phyloP scores from a whole-genome alignment of 257 asterid species.

The Ilex aquifolium region DNA sequence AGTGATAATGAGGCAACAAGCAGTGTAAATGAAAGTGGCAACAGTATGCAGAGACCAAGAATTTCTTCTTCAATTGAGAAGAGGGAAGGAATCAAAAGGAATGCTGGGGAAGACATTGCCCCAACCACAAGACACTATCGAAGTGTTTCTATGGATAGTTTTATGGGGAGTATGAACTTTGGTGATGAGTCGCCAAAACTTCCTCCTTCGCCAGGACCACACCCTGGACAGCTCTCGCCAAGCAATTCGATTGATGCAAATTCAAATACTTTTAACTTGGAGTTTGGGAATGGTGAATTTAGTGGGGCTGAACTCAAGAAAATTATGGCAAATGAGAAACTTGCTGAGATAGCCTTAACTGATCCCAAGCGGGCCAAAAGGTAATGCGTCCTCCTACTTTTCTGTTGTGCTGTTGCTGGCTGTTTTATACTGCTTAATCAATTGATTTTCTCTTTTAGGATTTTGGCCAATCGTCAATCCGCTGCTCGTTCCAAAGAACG shows the following conservation, averaged over 20 bases:
- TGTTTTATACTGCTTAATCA: slow-evolving; percentile 1
- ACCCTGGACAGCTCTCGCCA: slow-evolving; percentile 47
- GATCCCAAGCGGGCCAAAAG: slow-evolving; percentile 75
- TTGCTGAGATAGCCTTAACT: slow-evolving; percentile 53
- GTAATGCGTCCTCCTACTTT: slow-evolving; percentile 13
- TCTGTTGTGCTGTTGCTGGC: background rate
- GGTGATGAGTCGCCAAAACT: slow-evolving; percentile 65
- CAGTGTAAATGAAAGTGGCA: slow-evolving; percentile 54
- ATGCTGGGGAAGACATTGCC: slow-evolving; percentile 65
- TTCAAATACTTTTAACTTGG: slow-evolving; percentile 46
- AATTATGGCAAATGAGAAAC: slow-evolving; percentile 65
- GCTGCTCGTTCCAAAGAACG: slow-evolving; percentile 77
- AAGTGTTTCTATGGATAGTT: slow-evolving; percentile 89
- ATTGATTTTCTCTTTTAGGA: slow-evolving; percentile 26
- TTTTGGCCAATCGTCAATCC: slow-evolving; percentile 68
- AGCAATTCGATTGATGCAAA: slow-evolving; percentile 40
- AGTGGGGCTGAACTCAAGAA: slow-evolving; percentile 58
- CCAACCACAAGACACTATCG: slow-evolving; percentile 78
- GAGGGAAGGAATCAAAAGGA: slow-evolving; percentile 68
- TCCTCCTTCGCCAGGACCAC: slow-evolving; percentile 64
- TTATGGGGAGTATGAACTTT: slow-evolving; percentile 65
- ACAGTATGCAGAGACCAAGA: slow-evolving; percentile 32
- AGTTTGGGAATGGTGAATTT: slow-evolving; percentile 59
- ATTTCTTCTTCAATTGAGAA: slow-evolving; percentile 30
- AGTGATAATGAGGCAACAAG: slow-evolving; percentile 64